A percentile compares a stretch with the other conserved stretches of the same genome.
Evolutionary conservation across 805 yeast genomes (phyloP).

Genomic region (Blastobotrys chiropterorum): DNA sequence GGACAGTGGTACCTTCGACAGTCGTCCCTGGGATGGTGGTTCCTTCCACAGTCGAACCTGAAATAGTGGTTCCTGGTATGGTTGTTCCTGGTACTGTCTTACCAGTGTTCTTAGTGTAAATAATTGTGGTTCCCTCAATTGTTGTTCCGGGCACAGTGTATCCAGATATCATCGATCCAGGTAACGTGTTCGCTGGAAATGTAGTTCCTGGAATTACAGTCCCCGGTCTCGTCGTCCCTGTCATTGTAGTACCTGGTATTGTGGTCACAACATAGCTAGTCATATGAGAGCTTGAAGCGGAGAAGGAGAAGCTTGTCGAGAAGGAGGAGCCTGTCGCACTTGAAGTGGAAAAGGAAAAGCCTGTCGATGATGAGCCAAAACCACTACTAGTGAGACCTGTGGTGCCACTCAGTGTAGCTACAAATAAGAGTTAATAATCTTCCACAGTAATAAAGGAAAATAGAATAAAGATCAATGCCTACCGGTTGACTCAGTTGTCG

Average conservation of each 20-base stretch:
- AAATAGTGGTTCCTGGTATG: neutral
- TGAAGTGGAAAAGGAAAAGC: neutral
- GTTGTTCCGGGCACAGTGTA: neutral
- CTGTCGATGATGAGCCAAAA: constrained; percentile 24
- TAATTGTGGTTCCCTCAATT: constrained; percentile 4
- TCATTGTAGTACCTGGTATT: constrained; percentile 11
- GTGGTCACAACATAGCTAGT: constrained; percentile 5
- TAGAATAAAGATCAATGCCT: neutral
- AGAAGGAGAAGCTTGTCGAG: neutral
- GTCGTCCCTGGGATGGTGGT: neutral
- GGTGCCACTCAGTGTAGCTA: constrained; percentile 31
- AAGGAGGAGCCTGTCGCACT: neutral
- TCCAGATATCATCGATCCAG: neutral
- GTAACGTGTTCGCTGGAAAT: constrained; percentile 3
- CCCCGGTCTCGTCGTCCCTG: constrained; percentile 21
- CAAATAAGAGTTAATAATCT: constrained; percentile 10
- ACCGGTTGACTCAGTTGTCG: constrained; percentile 30
- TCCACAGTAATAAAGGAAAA: neutral
- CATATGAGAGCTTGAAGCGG: neutral
- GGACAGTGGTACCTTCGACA: constrained; percentile 14
- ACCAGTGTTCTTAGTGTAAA: constrained; percentile 17
- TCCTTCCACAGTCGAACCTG: neutral
- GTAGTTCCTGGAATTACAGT: constrained; percentile 11
- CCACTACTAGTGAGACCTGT: constrained; percentile 32
- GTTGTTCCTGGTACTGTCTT: constrained; percentile 11